Percentiles rank a stretch among this genome's conserved stretches.
Conservation (phyloP, 1,284 basidiomycete genomes). For the Pterulicium gracile region DNA sequence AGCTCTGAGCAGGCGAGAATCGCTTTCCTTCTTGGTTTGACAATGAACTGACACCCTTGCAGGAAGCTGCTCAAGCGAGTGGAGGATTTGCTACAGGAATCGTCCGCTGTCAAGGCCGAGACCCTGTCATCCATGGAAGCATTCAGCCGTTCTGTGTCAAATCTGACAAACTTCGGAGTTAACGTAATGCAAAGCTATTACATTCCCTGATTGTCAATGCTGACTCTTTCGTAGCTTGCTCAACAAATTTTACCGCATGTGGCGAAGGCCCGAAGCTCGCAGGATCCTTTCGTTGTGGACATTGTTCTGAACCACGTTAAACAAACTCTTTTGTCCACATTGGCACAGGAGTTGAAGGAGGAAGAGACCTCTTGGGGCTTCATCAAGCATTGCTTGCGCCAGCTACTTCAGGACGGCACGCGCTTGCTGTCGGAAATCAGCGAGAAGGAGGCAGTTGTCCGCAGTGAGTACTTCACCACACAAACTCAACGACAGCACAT, state of each 20-base stretch:
- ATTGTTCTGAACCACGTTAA: conserved; percentile 64
- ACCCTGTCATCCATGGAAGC: conserved; percentile 64
- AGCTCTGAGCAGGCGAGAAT: conserved; percentile 63
- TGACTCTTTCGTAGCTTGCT: conserved; percentile 47
- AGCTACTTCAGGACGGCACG: conserved; percentile 61
- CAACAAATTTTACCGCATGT: conserved; percentile 79
- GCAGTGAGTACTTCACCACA: conserved; percentile 43
- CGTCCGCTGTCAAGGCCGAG: conserved; percentile 59
- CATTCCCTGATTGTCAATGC: not conserved
- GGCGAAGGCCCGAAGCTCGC: conserved; percentile 62
- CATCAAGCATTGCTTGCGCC: conserved; percentile 56
- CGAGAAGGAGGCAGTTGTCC: conserved; percentile 68
- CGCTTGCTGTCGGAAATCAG: conserved; percentile 62
- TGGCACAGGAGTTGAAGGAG: conserved; percentile 57
- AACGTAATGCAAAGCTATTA: conserved; percentile 38
- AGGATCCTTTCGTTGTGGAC: conserved; percentile 65
- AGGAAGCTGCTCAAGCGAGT: conserved; percentile 83
- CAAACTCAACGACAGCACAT: conserved; percentile 7
- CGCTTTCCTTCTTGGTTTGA: conserved; percentile 3
- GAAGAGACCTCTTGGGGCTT: conserved; percentile 68
- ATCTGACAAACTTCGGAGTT: conserved; percentile 83
- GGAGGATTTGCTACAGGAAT: conserved; percentile 68
- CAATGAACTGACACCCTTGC: conserved; percentile 4
- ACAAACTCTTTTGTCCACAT: conserved; percentile 60
- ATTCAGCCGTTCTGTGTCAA: conserved; percentile 62